Conservation (phyloP, 202 grass and related monocot species). For the Thinopyrum obtusiflorum region DNA sequence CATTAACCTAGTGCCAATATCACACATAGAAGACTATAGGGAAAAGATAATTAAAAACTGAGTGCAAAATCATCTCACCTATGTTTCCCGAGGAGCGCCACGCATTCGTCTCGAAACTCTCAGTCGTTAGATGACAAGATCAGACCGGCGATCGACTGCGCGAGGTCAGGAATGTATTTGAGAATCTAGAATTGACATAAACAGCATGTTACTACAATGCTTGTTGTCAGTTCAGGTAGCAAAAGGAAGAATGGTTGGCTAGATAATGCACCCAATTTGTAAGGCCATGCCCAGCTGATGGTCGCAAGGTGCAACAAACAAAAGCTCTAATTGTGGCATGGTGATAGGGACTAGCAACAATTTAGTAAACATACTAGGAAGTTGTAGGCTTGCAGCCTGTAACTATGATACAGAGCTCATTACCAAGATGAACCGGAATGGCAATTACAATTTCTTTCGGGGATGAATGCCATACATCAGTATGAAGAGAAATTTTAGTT, state of each 20-base stretch:
- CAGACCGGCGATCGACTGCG: too few species aligned
- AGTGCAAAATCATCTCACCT: too few species aligned
- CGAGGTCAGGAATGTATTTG: too few species aligned
- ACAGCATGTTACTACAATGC: too few species aligned
- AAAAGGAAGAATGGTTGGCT: background rate
- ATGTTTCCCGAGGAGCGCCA: too few species aligned
- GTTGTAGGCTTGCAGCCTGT: background rate
- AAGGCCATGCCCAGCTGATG: background rate
- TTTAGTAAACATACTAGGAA: background rate
- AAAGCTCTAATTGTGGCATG: background rate
- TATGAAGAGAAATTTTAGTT: background rate
- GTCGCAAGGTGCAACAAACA: background rate
- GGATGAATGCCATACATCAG: background rate
- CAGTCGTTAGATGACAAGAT: too few species aligned
- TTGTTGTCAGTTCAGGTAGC: too few species aligned
- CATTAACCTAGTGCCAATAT: too few species aligned
- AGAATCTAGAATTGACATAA: too few species aligned
- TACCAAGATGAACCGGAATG: background rate
- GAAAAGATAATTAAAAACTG: too few species aligned
- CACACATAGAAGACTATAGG: too few species aligned
- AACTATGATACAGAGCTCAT: background rate
- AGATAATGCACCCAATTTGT: background rate
- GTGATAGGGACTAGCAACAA: background rate
- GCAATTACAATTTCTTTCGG: background rate
- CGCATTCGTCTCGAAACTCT: too few species aligned